Conservation (phyloP, 495 filamentous ascomycete species). For the Lasiosphaeria miniovina region DNA sequence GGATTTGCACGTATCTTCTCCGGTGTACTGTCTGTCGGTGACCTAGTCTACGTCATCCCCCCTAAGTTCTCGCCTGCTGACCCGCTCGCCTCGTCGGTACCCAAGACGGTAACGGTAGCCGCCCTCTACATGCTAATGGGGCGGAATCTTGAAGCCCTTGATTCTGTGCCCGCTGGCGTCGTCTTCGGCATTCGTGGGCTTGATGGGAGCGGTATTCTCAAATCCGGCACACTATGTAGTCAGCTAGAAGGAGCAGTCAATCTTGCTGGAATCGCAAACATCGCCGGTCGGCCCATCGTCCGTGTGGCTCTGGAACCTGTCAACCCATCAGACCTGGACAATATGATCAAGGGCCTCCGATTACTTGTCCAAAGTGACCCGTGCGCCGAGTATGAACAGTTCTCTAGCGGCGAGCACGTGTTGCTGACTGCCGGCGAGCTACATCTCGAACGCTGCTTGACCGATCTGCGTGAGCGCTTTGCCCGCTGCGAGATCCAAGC, state of each 20-base stretch:
- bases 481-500: constrained; percentile 94
- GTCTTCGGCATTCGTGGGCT: constrained; percentile 95
- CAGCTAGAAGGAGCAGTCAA: constrained; percentile 87
- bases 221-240: constrained; percentile 91
- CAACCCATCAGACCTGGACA: constrained; percentile 82
- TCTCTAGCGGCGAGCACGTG: constrained; percentile 92
- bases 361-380: constrained; percentile 93
- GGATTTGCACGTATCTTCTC: constrained; percentile 94
- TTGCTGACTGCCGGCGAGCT: constrained; percentile 91
- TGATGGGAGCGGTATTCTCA: constrained; percentile 79
- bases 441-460: constrained; percentile 90
- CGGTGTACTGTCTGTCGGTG: constrained; percentile 82
- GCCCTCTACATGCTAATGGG: constrained; percentile 97
- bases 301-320: constrained; percentile 89
- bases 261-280: constrained; percentile 73
- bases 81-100: constrained; percentile 72
- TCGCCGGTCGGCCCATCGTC: constrained; percentile 82
- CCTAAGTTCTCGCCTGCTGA: constrained; percentile 86
- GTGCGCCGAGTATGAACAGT: constrained; percentile 91
- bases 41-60: constrained; percentile 82
- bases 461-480: constrained; percentile 89
- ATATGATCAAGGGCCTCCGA: constrained; percentile 86
- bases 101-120: constrained; percentile 78
- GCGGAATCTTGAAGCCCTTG: constrained; percentile 75
- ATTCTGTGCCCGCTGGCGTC: constrained; percentile 84